Evolutionary conservation across 2,329 filamentous ascomycete species (phyloP).

Genomic region (Clonostachys sp.): DNA sequence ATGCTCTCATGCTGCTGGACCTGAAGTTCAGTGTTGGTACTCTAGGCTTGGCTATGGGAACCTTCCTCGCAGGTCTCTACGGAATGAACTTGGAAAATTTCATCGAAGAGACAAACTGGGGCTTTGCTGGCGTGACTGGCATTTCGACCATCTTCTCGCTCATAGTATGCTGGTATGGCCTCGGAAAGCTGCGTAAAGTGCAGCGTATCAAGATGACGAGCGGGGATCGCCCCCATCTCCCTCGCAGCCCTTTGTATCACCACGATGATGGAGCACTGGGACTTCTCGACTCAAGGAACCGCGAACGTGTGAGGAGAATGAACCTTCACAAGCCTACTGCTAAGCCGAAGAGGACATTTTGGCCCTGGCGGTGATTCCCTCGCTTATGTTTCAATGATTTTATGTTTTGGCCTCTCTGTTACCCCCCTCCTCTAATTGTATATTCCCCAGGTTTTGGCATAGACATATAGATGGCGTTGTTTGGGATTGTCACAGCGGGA

Average conservation of each 20-base stretch:
- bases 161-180: slow-evolving; percentile 77
- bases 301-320: slow-evolving; percentile 48
- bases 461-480: slow-evolving; percentile 5
- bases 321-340: slow-evolving; percentile 38
- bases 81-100: slow-evolving; percentile 99
- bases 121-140: slow-evolving; percentile 72
- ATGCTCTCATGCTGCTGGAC: slow-evolving; percentile 94
- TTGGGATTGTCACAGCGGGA: not conserved
- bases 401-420: not conserved
- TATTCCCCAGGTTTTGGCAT: not conserved
- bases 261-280: slow-evolving; percentile 43
- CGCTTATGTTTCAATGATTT: not conserved
- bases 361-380: not conserved
- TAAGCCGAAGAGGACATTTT: slow-evolving; percentile 25
- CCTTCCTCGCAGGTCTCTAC: slow-evolving; percentile 96
- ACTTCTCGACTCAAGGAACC: slow-evolving; percentile 47
- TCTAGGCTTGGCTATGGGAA: slow-evolving; percentile 88
- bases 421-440: not conserved
- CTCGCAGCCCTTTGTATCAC: slow-evolving; percentile 30
- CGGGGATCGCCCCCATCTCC: slow-evolving; percentile 30
- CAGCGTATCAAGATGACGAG: slow-evolving; percentile 82
- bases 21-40: slow-evolving; percentile 96
- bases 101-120: slow-evolving; percentile 87
- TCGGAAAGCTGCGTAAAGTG: slow-evolving; percentile 77
- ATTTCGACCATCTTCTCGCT: slow-evolving; percentile 69